phyloP scores from a whole-genome alignment of 768 basidiomycete genomes.

The Candolleomyces eurysporus region DNA sequence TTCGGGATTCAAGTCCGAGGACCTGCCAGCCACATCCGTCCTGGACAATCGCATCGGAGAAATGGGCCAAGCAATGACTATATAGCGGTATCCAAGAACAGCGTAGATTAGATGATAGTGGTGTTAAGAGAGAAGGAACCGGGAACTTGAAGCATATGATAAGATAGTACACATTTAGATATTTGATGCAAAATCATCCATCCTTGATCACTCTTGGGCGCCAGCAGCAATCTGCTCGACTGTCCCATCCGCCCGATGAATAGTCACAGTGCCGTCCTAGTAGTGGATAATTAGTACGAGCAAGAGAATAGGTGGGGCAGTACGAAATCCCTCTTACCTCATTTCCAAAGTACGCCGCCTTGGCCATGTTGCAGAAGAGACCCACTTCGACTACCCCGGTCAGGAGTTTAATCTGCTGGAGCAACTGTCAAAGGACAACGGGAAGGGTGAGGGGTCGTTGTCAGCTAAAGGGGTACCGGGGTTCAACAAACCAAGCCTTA shows the following conservation, averaged over 20 bases:
- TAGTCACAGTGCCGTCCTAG: conserved; percentile 70
- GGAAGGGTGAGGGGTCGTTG: too few relatives aligned
- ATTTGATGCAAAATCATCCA: neutral
- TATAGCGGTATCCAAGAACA: too few relatives aligned
- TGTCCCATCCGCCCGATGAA: conserved; percentile 52
- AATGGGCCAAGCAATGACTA: too few relatives aligned
- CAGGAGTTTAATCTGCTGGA: conserved; percentile 84
- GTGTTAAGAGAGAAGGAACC: neutral
- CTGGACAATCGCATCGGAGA: too few relatives aligned
- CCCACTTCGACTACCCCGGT: conserved; percentile 99
- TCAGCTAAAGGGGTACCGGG: neutral
- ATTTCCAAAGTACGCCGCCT: conserved; percentile 98
- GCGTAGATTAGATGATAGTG: neutral
- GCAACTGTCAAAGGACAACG: too few relatives aligned
- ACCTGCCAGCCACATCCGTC: too few relatives aligned
- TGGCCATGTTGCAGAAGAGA: conserved; percentile 89
- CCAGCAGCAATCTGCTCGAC: conserved; percentile 14
- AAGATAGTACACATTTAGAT: neutral
- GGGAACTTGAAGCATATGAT: neutral
- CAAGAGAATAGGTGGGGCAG: neutral
- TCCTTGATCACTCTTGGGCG: neutral
- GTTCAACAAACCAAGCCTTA: conserved; percentile 25
- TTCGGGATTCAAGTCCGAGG: neutral
- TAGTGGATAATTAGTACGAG: neutral
- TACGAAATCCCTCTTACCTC: conserved; percentile 41